Evolutionary conservation across 1,139 yeast genomes (phyloP), one percentile per base, ranked within the genome.

Genomic region (Nakaseomyces glabratus): DNA sequence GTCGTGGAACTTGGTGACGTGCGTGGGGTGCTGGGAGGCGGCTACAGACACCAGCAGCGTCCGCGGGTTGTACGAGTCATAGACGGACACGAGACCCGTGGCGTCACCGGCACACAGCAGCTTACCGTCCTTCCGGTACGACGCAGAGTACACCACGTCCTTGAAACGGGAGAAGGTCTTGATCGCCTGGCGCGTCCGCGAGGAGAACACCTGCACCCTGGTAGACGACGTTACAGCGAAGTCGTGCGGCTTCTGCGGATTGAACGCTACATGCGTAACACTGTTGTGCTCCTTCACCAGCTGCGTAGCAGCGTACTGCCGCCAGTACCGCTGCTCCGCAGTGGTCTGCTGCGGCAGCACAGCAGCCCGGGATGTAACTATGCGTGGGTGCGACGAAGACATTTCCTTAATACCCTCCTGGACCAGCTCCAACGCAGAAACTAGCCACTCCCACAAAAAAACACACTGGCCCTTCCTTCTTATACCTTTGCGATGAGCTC

Each of bases 261-360:
- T 88, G 66, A 90, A 93, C 46, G 79, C 72, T 38, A 90, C 77
- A 52, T 85, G 93, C 25, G 82, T 78, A 36, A 93, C 85, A 20
- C 96, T 84, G 56, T 84, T 86, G 61, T 84, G 90, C 60, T 93
- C 98, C 60, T 90, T 90, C 33, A 88, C 88, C 33, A 90, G 68
- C 52, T 88, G 88, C 1, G 97, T 93, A 46, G 76, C 81, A 16
- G 65, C 57, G 42, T 60, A 62, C 6, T 88, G 86, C 49, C 93
- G 69, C 98, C 98, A 93, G 62, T 84, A 90, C 48, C 93, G 68
- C 55, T 86, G 94, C 50, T 90, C 98, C 1, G 97, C 90, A 0
- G 96, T 86, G 3, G 90, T 79, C 49, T 82, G 88, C 10, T 76
- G 73, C 9, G 96, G 94, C 12, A 77, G 64, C 1, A 84, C 76